Evolutionary conservation across 164 flowering plant species (phyloP).

Genomic region (Vitis amurensis): DNA sequence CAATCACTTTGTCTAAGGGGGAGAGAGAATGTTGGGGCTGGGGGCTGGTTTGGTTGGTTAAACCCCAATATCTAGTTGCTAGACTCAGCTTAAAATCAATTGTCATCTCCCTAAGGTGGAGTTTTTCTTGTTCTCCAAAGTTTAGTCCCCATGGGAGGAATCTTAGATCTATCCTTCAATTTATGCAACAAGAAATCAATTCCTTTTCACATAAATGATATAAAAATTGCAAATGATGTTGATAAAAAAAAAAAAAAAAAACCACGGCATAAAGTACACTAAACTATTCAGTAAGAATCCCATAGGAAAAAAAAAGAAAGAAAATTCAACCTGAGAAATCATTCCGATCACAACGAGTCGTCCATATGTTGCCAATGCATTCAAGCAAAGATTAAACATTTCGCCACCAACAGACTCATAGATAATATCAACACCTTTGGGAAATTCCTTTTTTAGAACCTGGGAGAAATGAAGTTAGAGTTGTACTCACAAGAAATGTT

Average conservation of each 20-base stretch:
- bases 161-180: too few relatives aligned
- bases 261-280: not conserved
- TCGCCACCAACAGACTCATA: slow-evolving; percentile 97
- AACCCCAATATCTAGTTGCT: too few relatives aligned
- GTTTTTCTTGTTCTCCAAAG: too few relatives aligned
- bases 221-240: not conserved
- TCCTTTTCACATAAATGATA: too few relatives aligned
- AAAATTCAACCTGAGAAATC: slow-evolving; percentile 84
- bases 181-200: too few relatives aligned
- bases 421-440: slow-evolving; percentile 86
- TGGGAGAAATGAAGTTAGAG: slow-evolving; percentile 23
- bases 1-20: too few relatives aligned
- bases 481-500: not conserved
- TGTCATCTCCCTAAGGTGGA: too few relatives aligned
- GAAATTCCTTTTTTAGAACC: slow-evolving; percentile 92
- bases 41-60: too few relatives aligned
- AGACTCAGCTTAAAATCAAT: too few relatives aligned
- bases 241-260: not conserved
- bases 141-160: too few relatives aligned
- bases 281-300: not conserved
- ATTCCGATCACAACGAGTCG: slow-evolving; percentile 91
- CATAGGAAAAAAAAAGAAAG: not conserved
- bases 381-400: slow-evolving; percentile 86
- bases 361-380: slow-evolving; percentile 86
- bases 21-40: too few relatives aligned